Evolutionary conservation across 2,329 filamentous ascomycete species (phyloP), one percentile per base, ranked within the genome.

Genomic region (Xylariaceae sp.): DNA sequence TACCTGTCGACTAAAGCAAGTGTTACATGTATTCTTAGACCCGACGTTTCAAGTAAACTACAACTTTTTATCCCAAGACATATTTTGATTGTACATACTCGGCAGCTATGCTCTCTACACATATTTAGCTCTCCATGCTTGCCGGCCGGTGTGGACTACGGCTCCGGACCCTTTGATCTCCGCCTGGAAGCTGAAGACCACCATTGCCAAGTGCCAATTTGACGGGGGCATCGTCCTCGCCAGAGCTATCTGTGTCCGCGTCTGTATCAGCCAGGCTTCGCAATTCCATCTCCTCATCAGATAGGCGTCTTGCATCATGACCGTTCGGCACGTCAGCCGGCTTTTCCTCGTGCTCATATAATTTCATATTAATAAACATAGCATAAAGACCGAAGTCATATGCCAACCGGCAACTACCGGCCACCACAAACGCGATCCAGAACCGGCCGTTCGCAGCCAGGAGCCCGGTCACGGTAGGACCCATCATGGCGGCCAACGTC

Each of bases 401-500:
- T 0, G 76, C 74, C 26, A 87, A 67, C 3, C 83, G 73, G 54
- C 81, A 73, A 0, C 75, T 68, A 2, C 84, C 84, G 1, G 81
- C 84, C 0, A 77, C 77, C 2, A 86, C 79, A 61, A 84, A 87
- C 0, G 84, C 84, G n/a, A 86, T 77, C 83, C 84, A 86, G 65
- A 87, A 87, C 9, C 71, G 71, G 12, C 80, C 71, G 19, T 70
- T 75, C 3, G 77, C 79, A 0, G 84, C 84, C 14, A 87, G 68
- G 0, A 80, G 60, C 0, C 84, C 84, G 0, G 84, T 87, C 1
- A 86, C 65, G 0, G 74, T 80, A 0, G 84, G 84, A 0, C 84
- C 78, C 0, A 76, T 68, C 54, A 77, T 84, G 58, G 83, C 79
- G 0, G 85, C 83, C 10, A 89, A 65, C 0, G 85, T 89, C 6